Conservation (phyloP, 306 rosid genomes). For the Malus domestica region DNA sequence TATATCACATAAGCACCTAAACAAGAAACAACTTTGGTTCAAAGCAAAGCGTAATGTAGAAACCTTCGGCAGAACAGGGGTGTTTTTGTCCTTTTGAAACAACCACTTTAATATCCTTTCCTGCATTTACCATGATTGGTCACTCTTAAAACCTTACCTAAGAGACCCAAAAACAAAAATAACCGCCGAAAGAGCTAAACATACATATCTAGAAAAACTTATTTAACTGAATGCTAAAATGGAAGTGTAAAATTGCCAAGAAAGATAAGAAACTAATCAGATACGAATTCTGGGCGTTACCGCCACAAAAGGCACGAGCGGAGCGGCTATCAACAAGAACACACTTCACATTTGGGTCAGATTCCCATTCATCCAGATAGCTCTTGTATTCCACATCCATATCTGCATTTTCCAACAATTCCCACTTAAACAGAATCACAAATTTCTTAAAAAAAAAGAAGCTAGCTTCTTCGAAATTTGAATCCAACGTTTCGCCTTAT, state of each 20-base stretch:
- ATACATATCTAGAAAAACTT: neutral
- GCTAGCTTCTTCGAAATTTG: neutral
- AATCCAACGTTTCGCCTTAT: neutral
- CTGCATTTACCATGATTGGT: slow-evolving; percentile 68
- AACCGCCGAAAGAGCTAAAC: slow-evolving; percentile 20
- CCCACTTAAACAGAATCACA: neutral
- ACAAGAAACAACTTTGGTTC: slow-evolving; percentile 18
- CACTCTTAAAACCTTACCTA: slow-evolving; percentile 55
- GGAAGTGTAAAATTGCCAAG: too few relatives aligned
- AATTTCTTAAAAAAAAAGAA: too few relatives aligned
- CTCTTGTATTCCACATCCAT: slow-evolving; percentile 82
- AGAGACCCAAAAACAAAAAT: slow-evolving; percentile 32
- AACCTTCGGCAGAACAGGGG: slow-evolving; percentile 95
- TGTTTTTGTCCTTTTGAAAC: slow-evolving; percentile 76
- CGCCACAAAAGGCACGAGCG: too few relatives aligned
- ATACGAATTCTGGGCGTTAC: too few relatives aligned
- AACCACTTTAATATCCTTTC: slow-evolving; percentile 95
- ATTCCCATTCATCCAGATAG: neutral
- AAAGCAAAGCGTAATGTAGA: slow-evolving; percentile 34
- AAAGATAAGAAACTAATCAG: too few relatives aligned
- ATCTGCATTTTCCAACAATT: slow-evolving; percentile 38
- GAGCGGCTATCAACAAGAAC: too few relatives aligned
- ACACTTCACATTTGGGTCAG: too few relatives aligned
- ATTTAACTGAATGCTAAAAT: too few relatives aligned
- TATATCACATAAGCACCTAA: neutral